phyloP scores from a whole-genome alignment of 805 yeast genomes.

The Blastobotrys peoriensis region DNA sequence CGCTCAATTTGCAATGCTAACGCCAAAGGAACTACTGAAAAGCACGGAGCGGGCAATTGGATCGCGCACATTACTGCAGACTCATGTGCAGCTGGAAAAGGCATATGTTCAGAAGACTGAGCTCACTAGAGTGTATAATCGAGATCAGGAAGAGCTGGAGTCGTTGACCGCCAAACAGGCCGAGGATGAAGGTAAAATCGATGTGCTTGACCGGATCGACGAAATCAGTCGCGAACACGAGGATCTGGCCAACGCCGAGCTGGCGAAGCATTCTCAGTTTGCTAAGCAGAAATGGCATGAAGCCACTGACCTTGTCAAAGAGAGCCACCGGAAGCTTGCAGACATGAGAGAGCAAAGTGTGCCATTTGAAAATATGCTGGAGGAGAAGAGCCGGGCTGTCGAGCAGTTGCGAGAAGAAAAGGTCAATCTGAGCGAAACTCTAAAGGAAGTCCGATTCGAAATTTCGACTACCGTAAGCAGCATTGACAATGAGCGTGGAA shows the following conservation, averaged over 20 bases:
- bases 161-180: conserved; percentile 19
- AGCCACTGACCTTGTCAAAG: not conserved
- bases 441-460: not conserved
- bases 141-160: conserved; percentile 1
- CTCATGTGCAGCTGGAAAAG: conserved; percentile 46
- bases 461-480: not conserved
- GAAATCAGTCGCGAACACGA: not conserved
- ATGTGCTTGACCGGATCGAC: conserved; percentile 11
- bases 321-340: not conserved
- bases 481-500: not conserved
- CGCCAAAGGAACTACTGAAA: conserved; percentile 63
- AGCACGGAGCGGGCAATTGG: conserved; percentile 83
- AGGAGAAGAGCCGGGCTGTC: conserved; percentile 1
- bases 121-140: not conserved
- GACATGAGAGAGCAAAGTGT: not conserved
- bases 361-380: conserved; percentile 2
- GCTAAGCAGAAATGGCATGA: not conserved
- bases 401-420: conserved; percentile 4
- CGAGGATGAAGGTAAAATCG: conserved; percentile 25
- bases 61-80: conserved; percentile 46
- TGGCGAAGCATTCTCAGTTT: not conserved
- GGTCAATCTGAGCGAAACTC: not conserved
- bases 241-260: not conserved
- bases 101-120: not conserved
- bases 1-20: conserved; percentile 78